Base-by-base conservation (phyloP, 768 basidiomycete genomes). In the Lactifluus piperatus region DNA sequence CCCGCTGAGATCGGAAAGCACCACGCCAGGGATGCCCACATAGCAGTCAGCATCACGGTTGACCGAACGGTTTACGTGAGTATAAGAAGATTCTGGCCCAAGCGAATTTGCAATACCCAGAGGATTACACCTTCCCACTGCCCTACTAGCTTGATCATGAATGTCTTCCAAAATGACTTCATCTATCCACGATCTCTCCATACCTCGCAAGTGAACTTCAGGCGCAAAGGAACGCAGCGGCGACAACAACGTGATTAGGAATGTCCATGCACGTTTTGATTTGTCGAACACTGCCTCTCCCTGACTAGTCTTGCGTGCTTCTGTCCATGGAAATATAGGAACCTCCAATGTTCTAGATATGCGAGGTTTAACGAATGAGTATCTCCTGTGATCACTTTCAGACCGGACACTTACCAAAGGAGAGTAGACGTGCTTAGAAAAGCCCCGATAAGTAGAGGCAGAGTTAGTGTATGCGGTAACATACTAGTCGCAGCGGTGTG, bases 261-360 rank as follows among this genome's bases (percentile, higher is more conserved):
- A 8, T 0, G 60, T 46, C 20, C 58, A 20, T 37, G 34, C 52
- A 50, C 37, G 51, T 8, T 13, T 30, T 8, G 36, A 13, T 18
- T 22, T 41, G 41, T 43, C 5, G 34, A 51, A 54, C 14, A 58
- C 47, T 5, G 52, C 34, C 29, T 60, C 18, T 44, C 30, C 26
- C 39, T 47, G 41, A 47, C 46, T 30, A 60, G 41, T 2, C n/a
- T n/a, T n/a, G n/a, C n/a, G n/a, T n/a, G n/a, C n/a, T n/a, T n/a
- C n/a, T n/a, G n/a, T n/a, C n/a, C 58, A 16, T 60, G 58, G 34
- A 55, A 56, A 41, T 50, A 54, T 44, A 60, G 32, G 32, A 60
- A 60, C 6, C 51, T 54, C 58, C 58, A 60, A 41, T 60, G 58
- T 26, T 46, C 58, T 60, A 2, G 3, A 48, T n/a, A n/a, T n/a